Evolutionary conservation across 2,329 filamentous ascomycete genomes (phyloP).

Genomic region (Scolecobasidium constrictum): DNA sequence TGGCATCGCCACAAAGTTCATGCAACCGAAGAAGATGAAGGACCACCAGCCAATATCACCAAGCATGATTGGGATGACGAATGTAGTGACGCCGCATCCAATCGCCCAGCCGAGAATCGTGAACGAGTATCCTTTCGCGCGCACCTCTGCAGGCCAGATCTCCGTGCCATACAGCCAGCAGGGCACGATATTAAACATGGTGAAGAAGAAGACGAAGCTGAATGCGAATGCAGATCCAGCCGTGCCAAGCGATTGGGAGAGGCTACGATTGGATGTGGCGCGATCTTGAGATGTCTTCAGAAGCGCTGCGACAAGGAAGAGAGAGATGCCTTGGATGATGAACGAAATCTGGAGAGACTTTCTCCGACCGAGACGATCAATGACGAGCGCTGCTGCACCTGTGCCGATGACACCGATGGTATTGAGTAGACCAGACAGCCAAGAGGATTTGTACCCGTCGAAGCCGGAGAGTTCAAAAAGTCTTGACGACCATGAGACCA

Average conservation of each 20-base stretch:
- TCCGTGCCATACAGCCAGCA: constrained; percentile 56
- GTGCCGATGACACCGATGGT: constrained; percentile 53
- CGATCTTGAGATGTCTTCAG: too few species aligned
- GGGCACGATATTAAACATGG: constrained; percentile 47
- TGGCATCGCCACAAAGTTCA: too few species aligned
- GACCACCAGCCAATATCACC: too few species aligned
- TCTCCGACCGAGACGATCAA: constrained; percentile 57
- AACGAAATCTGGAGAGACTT: constrained; percentile 55
- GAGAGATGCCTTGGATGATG: too few species aligned
- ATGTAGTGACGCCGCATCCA: constrained; percentile 42
- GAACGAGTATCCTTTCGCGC: constrained; percentile 66
- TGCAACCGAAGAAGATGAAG: too few species aligned
- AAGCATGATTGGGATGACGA: constrained; percentile 45
- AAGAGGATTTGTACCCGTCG: constrained; percentile 36
- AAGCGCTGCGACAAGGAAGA: too few species aligned
- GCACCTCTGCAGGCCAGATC: constrained; percentile 60
- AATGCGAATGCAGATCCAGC: too few species aligned
- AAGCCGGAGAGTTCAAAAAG: background rate
- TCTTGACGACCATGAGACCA: background rate
- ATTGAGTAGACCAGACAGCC: constrained; percentile 40
- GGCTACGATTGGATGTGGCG: too few species aligned
- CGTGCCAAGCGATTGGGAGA: too few species aligned
- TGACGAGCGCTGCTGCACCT: constrained; percentile 56
- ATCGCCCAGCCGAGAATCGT: constrained; percentile 66
- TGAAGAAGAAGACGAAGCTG: constrained; percentile 53